Conservation (phyloP, 192 early-diverging fungal species). For the Thoreauomyces humboldtii region DNA sequence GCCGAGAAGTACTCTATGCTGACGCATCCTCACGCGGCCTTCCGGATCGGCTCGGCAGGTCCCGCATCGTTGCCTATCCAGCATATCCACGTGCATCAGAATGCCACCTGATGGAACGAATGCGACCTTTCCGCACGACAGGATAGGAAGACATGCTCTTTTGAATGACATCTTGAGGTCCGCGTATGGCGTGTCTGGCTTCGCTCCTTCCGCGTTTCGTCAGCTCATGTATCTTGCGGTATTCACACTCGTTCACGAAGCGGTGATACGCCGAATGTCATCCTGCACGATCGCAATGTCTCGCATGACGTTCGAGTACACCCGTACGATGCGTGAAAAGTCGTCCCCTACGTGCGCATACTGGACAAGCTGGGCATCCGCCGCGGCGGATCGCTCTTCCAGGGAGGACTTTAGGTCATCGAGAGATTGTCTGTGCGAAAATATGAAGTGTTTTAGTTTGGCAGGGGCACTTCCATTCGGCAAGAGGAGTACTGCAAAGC, state of each 20-base stretch:
- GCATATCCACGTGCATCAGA: slow-evolving; percentile 16
- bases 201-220: no score
- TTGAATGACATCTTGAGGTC: no score
- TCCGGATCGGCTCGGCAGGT: slow-evolving; percentile 1
- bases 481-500: no score
- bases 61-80: not conserved
- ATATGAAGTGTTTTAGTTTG: no score
- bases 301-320: slow-evolving; percentile 10
- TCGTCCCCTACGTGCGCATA: slow-evolving; percentile 16
- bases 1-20: not conserved
- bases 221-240: no score
- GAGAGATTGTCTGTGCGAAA: not conserved
- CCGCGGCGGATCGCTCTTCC: not conserved
- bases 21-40: not conserved
- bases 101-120: not conserved
- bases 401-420: not conserved
- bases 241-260: no score
- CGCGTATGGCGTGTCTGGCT: no score
- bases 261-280: slow-evolving; percentile 11
- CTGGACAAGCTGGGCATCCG: slow-evolving; percentile 2
- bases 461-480: no score
- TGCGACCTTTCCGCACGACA: no score
- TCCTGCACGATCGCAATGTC: slow-evolving; percentile 11
- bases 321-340: slow-evolving; percentile 1
- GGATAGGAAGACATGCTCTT: no score